Conservation (phyloP, 2,329 filamentous ascomycete genomes). For the Pseudomassariella vexata region DNA sequence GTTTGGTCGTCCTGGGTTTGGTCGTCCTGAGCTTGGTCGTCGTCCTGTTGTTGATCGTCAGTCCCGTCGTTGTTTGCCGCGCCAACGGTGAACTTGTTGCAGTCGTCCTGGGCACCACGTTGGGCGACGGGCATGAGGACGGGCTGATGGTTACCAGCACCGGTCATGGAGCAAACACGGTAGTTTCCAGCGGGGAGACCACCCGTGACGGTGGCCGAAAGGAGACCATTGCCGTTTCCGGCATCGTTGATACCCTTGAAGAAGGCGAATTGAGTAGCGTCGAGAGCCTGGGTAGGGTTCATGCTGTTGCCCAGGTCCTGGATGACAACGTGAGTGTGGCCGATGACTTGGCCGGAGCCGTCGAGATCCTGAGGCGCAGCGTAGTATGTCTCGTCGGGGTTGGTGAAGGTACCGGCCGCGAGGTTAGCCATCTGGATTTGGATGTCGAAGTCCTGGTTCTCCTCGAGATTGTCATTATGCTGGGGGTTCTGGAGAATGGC, state of each 20-base stretch:
- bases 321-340: conserved; percentile 54
- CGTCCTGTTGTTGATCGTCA: conserved; percentile 13
- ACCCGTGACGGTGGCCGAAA: conserved; percentile 47
- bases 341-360: conserved; percentile 43
- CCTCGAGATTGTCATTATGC: conserved; percentile 41
- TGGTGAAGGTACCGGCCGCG: conserved; percentile 53
- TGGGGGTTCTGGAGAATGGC: conserved; percentile 47
- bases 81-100: conserved; percentile 10
- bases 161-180: conserved; percentile 59
- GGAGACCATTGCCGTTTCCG: conserved; percentile 48
- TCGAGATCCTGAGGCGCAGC: conserved; percentile 50
- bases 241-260: conserved; percentile 64
- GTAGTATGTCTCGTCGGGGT: conserved; percentile 56
- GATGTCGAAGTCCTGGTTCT: conserved; percentile 46
- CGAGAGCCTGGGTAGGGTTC: conserved; percentile 45
- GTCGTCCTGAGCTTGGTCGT: conserved; percentile 16
- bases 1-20: too few relatives aligned
- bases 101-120: conserved; percentile 59
- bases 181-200: conserved; percentile 59
- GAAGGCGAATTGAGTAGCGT: conserved; percentile 50
- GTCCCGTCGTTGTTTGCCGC: conserved; percentile 17
- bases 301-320: conserved; percentile 47
- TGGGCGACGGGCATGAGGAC: conserved; percentile 62
- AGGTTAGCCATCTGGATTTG: conserved; percentile 48
- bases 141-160: conserved; percentile 61